Conservation (phyloP, 169 alveolate species). For the Plasmodium gonderi region DNA sequence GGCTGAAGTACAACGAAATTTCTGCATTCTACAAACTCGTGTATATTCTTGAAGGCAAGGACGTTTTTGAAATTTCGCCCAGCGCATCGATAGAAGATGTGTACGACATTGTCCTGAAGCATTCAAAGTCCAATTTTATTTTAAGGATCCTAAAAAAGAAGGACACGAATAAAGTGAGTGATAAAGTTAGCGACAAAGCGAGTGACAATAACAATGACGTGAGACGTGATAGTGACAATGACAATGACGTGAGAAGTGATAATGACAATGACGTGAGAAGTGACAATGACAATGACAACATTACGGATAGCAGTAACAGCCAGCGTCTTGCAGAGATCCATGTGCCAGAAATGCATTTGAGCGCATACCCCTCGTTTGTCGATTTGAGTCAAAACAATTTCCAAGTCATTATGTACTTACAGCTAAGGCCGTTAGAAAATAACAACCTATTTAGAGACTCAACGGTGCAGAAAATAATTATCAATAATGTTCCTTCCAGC, state of each 20-base stretch:
- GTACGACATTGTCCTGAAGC: slow-evolving; percentile 18
- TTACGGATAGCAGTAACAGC: not conserved
- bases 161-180: not conserved
- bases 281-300: not conserved
- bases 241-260: not conserved
- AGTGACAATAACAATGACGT: not conserved
- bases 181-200: not conserved
- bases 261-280: not conserved
- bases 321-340: not conserved
- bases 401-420: slow-evolving; percentile 53
- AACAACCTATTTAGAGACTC: slow-evolving; percentile 3
- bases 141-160: slow-evolving; percentile 27
- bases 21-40: slow-evolving; percentile 25
- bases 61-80: slow-evolving; percentile 1
- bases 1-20: slow-evolving; percentile 31
- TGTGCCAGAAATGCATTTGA: slow-evolving; percentile 51
- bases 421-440: not conserved
- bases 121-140: slow-evolving; percentile 8
- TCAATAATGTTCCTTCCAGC: slow-evolving; percentile 61
- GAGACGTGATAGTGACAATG: not conserved
- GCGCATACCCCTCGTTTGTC: slow-evolving; percentile 27
- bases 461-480: slow-evolving; percentile 7
- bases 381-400: slow-evolving; percentile 67
- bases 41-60: slow-evolving; percentile 14
- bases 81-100: slow-evolving; percentile 5